Percentiles rank a stretch among this genome's conserved stretches.
phyloP scores from a whole-genome alignment of 2,329 filamentous ascomycete species.

The Microdochium nivale region DNA sequence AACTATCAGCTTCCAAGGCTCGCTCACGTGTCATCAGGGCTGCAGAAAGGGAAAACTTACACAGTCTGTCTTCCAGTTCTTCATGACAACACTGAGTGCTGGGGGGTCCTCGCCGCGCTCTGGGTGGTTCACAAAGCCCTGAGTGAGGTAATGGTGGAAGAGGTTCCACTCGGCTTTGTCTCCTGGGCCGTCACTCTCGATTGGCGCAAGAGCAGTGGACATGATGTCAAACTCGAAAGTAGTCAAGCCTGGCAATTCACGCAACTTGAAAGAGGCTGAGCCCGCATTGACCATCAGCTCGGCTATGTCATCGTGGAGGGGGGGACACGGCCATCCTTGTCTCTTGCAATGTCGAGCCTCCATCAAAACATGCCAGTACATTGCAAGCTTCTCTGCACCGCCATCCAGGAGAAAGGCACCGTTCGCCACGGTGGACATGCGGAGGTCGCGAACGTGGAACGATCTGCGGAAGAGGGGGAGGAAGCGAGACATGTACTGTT shows the following conservation, averaged over 20 bases:
- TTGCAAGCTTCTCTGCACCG: too few species aligned
- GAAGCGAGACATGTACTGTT: too few species aligned
- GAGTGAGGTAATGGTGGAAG: neutral
- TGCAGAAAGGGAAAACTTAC: neutral
- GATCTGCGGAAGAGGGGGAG: too few species aligned
- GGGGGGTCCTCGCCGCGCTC: neutral
- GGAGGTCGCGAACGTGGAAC: too few species aligned
- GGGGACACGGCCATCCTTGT: too few species aligned
- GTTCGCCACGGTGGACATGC: too few species aligned
- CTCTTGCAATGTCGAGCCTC: too few species aligned
- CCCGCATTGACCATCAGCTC: too few species aligned
- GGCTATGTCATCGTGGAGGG: too few species aligned
- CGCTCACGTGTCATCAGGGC: neutral
- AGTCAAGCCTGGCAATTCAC: neutral
- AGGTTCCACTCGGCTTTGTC: neutral
- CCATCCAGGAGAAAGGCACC: too few species aligned
- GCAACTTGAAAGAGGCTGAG: too few species aligned
- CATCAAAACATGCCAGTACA: too few species aligned
- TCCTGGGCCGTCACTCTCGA: neutral
- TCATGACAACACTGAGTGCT: neutral
- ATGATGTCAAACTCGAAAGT: neutral
- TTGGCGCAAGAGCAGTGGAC: neutral
- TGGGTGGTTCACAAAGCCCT: neutral
- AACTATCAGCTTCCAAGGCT: neutral
- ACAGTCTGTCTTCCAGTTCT: neutral